Evolutionary conservation across 495 filamentous ascomycete genomes (phyloP), one percentile per base, ranked within the genome.

Genomic region (Trichocladium antarcticum): DNA sequence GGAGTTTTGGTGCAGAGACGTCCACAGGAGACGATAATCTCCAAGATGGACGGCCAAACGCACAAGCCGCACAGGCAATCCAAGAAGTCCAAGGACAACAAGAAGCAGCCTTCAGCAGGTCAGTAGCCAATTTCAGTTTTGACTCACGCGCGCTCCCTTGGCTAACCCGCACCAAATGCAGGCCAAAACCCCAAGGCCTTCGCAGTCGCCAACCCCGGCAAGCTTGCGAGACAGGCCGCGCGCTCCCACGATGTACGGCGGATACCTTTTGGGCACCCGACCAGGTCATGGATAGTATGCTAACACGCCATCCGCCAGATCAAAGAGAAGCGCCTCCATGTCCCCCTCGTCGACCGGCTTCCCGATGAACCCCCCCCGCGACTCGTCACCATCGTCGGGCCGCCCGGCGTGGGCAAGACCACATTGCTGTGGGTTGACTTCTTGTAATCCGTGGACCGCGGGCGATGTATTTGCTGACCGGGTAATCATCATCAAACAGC

Each of bases 361-460:
- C 93, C 92, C 41, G 89, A 95, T 38, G 93, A 97, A 66, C 82
- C 92, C n/a, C 87, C 92, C 14, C 92, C 92, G 37, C 75, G 93
- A 37, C 78, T 97, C 20, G 89, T 96, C 50, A 81, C 84, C 37
- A 84, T 97, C 35, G 88, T 97, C 67, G 92, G 92, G 34, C 92
- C 92, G 36, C 85, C 90, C 0, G 92, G 92, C 42, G 90, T 92
- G 64, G 76, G 82, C 49, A 68, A 68, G 50, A 64, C 65, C 16
- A 68, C 65, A 15, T 84, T 89, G 20, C 82, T 85, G 36, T 57
- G 22, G 5, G 29, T 22, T 19, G n/a, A 11, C 6, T 15, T 0
- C 28, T 17, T 19, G 6, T 9, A 11, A 8, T 0, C 11, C 14
- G n/a, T 1, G n/a, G 27, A 6, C 9, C 14, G 28, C 6, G 4